Base-by-base conservation (phyloP, 192 early-diverging fungal genomes). In the Umbelopsis sp. region DNA sequence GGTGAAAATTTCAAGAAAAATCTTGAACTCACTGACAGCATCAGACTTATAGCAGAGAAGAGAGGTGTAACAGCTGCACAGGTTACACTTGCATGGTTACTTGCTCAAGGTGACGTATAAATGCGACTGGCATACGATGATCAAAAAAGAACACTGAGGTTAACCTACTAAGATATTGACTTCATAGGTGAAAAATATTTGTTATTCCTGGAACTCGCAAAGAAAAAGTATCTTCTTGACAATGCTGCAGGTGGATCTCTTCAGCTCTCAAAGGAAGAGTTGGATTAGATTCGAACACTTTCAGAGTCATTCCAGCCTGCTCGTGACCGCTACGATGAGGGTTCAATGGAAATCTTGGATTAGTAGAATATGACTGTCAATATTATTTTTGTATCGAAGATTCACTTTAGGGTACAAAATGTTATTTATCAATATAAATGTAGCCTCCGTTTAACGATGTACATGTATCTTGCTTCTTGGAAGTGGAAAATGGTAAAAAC, bases 1-100 rank as follows among this genome's bases (percentile, higher is more conserved):
- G 80, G 74, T 0, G 90, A 90, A 20, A 81, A 85, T 71, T 84
- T 91, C 75, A 53, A 24, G 17, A 84, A 85, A 59, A 92, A 92
- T 71, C 59, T 83, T 44, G 80, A 83, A 74, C 75, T 92, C 21
- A 89, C 88, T 17, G 79, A 88, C 34, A 77, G 71, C 9, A 59
- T 92, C 36, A 65, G 79, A 26, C 59, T 10, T 2, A 41, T 88
- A 24, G 90, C 89, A 6, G 73, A 79, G 32, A 88, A 83, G 67
- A 88, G 85, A 56, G 77, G 77, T 22, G 76, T 81, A 51, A 85
- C 78, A 20, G 62, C 85, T 1, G 68, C 77, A 5, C 89, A 92
- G 71, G 68, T 91, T 22, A 80, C 80, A 0, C 74, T 92, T 43
- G 87, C 89, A 8, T 92, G 91, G 91, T 24, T 68, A 26, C 45